These are phyloP conservation scores for Quercus wislizeni DNA, from an alignment of 306 rosid genomes.

Conservation along the genomic window DNA sequence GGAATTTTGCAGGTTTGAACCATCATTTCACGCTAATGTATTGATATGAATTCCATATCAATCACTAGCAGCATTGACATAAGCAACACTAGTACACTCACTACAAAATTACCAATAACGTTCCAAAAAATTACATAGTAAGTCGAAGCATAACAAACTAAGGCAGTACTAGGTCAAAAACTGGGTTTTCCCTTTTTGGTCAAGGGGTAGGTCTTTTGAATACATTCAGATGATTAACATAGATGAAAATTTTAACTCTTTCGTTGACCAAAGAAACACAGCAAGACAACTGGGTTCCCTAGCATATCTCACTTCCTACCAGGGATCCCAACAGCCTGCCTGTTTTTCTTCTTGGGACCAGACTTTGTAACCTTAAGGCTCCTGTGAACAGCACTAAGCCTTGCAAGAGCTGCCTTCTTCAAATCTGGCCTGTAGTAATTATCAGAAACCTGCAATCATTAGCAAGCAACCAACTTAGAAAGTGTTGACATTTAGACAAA, in stretches of 20 bases:
- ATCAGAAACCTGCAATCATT: slow-evolving; percentile 44
- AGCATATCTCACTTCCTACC: slow-evolving; percentile 33
- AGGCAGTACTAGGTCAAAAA: neutral
- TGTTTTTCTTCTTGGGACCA: slow-evolving; percentile 91
- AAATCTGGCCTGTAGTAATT: slow-evolving; percentile 88
- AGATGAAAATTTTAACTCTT: neutral
- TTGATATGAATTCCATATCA: neutral
- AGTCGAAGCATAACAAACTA: neutral
- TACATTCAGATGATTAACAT: neutral
- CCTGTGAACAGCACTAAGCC: slow-evolving; percentile 79
- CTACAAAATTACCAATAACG: neutral
- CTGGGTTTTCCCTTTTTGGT: neutral
- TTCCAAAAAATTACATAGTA: neutral
- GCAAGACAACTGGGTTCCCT: neutral
- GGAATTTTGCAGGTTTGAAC: neutral
- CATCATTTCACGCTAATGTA: neutral
- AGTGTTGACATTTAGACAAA: neutral
- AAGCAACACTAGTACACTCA: too few species aligned
- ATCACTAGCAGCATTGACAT: neutral
- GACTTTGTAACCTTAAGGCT: slow-evolving; percentile 90
- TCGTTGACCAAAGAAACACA: neutral
- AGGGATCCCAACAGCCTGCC: slow-evolving; percentile 49
- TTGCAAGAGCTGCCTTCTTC: slow-evolving; percentile 79
- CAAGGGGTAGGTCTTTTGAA: neutral
- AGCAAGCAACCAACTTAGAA: neutral